These are phyloP conservation scores for Musa balbisiana DNA, from an alignment of 202 grass and related monocot genomes.

Conservation along the genomic window DNA sequence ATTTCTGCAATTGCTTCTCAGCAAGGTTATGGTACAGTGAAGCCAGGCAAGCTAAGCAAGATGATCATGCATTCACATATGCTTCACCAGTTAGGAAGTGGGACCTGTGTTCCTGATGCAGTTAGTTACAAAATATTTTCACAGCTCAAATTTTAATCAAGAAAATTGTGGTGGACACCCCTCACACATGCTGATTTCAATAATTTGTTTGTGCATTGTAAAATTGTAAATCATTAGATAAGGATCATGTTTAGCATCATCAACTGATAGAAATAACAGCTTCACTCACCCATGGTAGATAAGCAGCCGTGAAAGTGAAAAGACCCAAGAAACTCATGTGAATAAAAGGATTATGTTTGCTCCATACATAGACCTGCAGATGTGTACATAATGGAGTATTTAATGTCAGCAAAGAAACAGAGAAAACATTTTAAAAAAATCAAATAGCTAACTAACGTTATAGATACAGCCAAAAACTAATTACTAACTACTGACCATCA, in stretches of 20 bases:
- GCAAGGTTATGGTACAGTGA: no score
- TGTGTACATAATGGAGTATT: not conserved
- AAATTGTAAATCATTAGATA: not conserved
- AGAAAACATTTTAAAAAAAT: not conserved
- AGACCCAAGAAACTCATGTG: conserved; percentile 98
- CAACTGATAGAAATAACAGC: not conserved
- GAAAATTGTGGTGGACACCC: no score
- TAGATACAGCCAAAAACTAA: not conserved
- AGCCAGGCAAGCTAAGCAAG: no score
- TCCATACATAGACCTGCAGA: conserved; percentile 95
- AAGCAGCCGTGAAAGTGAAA: conserved; percentile 97
- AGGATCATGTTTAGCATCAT: no score
- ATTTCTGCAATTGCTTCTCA: no score
- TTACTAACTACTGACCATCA: conserved; percentile 59
- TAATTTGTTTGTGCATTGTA: not conserved
- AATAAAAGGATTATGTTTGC: conserved; percentile 97
- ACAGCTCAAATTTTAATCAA: no score
- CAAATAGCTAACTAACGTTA: not conserved
- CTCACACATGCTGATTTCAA: no score
- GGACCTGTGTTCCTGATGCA: no score
- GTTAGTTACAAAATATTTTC: no score
- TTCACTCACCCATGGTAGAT: conserved; percentile 80
- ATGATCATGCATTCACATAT: no score
- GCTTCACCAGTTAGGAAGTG: no score
- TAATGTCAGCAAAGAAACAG: not conserved